These are phyloP conservation scores for Amesomyces nigricolor DNA, from an alignment of 2,329 filamentous ascomycete species.

Conservation along the genomic window DNA sequence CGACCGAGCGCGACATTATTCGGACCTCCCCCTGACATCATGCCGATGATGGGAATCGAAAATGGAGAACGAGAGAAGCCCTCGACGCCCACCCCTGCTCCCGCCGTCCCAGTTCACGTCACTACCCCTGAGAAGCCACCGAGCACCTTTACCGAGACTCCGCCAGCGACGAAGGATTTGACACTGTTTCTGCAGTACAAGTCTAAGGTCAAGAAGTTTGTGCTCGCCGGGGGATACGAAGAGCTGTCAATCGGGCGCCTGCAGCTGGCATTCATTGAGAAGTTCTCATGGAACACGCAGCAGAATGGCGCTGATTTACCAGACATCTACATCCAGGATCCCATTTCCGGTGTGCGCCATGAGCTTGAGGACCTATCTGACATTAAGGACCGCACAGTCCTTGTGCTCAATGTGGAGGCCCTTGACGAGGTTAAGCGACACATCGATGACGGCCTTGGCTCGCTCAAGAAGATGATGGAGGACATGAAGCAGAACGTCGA, in stretches of 20 bases:
- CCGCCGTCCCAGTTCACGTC: slow-evolving; percentile 9
- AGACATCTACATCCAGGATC: slow-evolving; percentile 97
- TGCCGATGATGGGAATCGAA: slow-evolving; percentile 34
- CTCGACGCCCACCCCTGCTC: slow-evolving; percentile 4
- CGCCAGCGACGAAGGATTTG: slow-evolving; percentile 74
- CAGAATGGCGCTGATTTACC: slow-evolving; percentile 87
- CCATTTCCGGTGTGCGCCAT: slow-evolving; percentile 90
- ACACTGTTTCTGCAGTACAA: slow-evolving; percentile 96
- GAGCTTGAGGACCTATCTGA: slow-evolving; percentile 90
- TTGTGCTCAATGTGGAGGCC: slow-evolving; percentile 90
- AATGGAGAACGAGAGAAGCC: slow-evolving; percentile 25
- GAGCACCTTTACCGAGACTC: slow-evolving; percentile 56
- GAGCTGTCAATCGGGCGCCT: slow-evolving; percentile 82
- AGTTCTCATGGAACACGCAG: slow-evolving; percentile 98
- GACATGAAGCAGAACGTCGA: slow-evolving; percentile 78
- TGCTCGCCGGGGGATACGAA: slow-evolving; percentile 75
- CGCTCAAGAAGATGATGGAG: slow-evolving; percentile 76
- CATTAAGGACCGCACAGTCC: slow-evolving; percentile 88
- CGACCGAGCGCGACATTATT: slow-evolving; percentile 53
- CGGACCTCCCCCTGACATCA: slow-evolving; percentile 48
- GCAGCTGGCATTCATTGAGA: slow-evolving; percentile 96
- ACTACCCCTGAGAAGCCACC: slow-evolving; percentile 43
- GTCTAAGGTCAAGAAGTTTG: slow-evolving; percentile 93
- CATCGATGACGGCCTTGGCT: slow-evolving; percentile 84
- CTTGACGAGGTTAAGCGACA: slow-evolving; percentile 95